Evolutionary conservation across 2,329 filamentous ascomycete species (phyloP).

Genomic region (Fusarium longipes): DNA sequence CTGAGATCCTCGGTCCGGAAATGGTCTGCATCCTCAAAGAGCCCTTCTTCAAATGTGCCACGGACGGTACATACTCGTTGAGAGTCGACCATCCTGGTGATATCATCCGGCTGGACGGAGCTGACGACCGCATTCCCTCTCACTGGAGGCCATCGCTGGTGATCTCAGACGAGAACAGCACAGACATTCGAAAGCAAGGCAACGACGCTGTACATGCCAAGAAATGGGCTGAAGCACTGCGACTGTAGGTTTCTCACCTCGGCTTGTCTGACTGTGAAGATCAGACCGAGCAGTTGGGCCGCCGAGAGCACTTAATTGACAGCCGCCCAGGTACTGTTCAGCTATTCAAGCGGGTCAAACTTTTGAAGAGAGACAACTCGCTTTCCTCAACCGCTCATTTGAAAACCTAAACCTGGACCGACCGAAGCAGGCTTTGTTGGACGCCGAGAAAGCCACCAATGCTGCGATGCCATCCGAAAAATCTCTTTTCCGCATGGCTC

Average conservation of each 20-base stretch:
- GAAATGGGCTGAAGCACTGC: slow-evolving; percentile 48
- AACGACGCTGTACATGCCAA: slow-evolving; percentile 48
- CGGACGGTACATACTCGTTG: slow-evolving; percentile 55
- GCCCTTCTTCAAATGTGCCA: slow-evolving; percentile 60
- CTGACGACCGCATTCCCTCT: slow-evolving; percentile 54
- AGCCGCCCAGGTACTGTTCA: background rate
- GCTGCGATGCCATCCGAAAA: slow-evolving; percentile 52
- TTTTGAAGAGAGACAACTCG: slow-evolving; percentile 50
- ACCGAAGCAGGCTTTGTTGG: slow-evolving; percentile 47
- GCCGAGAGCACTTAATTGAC: background rate
- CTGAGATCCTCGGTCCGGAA: slow-evolving; percentile 50
- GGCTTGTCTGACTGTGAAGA: background rate
- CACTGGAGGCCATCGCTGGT: slow-evolving; percentile 48
- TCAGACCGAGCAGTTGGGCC: background rate
- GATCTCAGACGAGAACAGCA: background rate
- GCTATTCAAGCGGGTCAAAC: background rate
- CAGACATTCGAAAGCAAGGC: slow-evolving; percentile 39
- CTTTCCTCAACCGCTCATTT: slow-evolving; percentile 53
- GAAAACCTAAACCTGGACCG: slow-evolving; percentile 48
- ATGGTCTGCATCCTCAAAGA: slow-evolving; percentile 60
- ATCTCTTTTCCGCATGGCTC: slow-evolving; percentile 56
- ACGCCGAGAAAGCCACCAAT: slow-evolving; percentile 40
- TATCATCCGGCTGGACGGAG: slow-evolving; percentile 52
- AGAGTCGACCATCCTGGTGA: slow-evolving; percentile 66
- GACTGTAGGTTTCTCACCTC: slow-evolving; percentile 44